These are phyloP conservation scores for Cornus controversa DNA, from an alignment of 148 eudicot genomes.

Conservation along the genomic window DNA sequence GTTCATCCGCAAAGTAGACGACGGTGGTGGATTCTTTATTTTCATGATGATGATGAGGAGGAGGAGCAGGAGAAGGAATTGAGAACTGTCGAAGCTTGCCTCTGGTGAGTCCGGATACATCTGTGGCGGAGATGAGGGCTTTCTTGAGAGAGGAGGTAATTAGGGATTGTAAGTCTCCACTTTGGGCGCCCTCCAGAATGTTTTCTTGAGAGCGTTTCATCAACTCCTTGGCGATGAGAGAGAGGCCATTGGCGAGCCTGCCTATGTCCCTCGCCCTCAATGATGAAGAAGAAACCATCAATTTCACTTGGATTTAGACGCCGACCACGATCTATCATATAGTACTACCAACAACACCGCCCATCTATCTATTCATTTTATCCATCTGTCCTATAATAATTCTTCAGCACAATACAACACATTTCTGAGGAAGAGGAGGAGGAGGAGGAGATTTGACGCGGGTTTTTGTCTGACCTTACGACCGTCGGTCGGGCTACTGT, in stretches of 20 bases:
- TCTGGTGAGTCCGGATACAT: constrained; percentile 71
- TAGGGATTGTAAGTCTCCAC: constrained; percentile 34
- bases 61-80: constrained; percentile 7
- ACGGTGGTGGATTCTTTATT: not conserved
- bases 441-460: too few relatives aligned
- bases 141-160: constrained; percentile 30
- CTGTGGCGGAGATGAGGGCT: constrained; percentile 50
- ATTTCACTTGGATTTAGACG: not conserved
- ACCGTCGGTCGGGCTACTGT: too few relatives aligned
- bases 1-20: not conserved
- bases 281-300: not conserved
- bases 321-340: too few relatives aligned
- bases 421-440: too few relatives aligned
- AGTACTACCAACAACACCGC: too few relatives aligned
- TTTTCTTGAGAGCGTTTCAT: constrained; percentile 22
- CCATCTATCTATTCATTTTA: too few relatives aligned
- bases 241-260: constrained; percentile 60
- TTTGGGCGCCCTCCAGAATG: constrained; percentile 13
- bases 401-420: too few relatives aligned
- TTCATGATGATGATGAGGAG: not conserved
- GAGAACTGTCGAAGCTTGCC: constrained; percentile 43
- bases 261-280: constrained; percentile 39
- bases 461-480: too few relatives aligned
- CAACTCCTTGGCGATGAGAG: constrained; percentile 64
- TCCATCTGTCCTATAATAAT: too few relatives aligned